Evolutionary conservation across 73 alveolate species (phyloP).

Genomic region (Stentor roeselii): DNA sequence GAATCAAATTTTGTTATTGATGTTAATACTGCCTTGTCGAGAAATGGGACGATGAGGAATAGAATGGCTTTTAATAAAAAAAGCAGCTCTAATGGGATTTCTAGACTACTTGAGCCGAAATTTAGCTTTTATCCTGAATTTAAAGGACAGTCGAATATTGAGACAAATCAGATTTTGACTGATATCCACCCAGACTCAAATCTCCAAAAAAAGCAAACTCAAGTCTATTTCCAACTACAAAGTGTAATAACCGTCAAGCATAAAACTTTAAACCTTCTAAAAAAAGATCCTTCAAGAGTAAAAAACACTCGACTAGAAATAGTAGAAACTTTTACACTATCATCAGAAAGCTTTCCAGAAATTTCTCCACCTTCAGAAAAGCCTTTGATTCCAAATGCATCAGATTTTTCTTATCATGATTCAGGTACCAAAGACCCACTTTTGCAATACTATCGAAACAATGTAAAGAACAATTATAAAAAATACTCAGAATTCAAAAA

Average conservation of each 20-base stretch:
- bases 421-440: neutral
- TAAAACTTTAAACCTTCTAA: neutral
- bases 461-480: neutral
- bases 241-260: neutral
- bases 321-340: neutral
- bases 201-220: too few relatives aligned
- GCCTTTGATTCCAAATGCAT: neutral
- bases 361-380: neutral
- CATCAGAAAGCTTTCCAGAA: neutral
- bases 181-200: neutral
- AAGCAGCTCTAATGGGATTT: neutral
- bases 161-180: neutral
- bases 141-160: neutral
- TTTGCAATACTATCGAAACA: neutral
- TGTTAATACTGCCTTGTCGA: neutral
- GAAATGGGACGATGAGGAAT: too few relatives aligned
- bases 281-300: neutral
- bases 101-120: neutral
- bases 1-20: neutral
- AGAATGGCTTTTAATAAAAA: neutral
- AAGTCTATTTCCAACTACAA: too few relatives aligned
- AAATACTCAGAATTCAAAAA: neutral
- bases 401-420: neutral
- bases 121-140: neutral
- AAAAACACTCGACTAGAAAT: neutral